These are phyloP conservation scores for Macrotyloma uniflorum DNA, from an alignment of 306 rosid genomes.

Conservation along the genomic window DNA sequence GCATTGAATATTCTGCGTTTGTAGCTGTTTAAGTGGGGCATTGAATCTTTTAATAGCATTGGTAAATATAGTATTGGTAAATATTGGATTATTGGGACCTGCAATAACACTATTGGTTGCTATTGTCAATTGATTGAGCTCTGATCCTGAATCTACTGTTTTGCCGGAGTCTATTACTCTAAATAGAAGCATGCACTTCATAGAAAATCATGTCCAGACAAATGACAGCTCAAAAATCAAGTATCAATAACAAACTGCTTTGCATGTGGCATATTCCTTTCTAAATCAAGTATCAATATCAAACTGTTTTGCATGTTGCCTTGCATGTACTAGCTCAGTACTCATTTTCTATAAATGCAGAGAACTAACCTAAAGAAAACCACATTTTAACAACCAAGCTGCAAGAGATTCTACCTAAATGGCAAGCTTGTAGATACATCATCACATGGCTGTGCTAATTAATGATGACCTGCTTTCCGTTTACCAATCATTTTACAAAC, in stretches of 20 bases:
- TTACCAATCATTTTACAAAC: not conserved
- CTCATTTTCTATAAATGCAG: conserved; percentile 18
- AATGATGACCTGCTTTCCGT: not conserved
- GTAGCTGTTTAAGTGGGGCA: not conserved
- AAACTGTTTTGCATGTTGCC: conserved; percentile 14
- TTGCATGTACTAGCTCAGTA: not conserved
- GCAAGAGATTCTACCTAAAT: not conserved
- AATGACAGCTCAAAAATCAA: not conserved
- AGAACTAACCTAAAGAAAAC: conserved; percentile 7
- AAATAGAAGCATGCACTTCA: not conserved
- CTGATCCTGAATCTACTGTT: not conserved
- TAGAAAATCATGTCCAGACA: not conserved
- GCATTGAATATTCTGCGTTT: conserved; percentile 1
- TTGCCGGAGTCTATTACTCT: not conserved
- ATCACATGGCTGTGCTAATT: conserved; percentile 25
- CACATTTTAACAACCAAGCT: conserved; percentile 31
- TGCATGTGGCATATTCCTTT: conserved; percentile 15
- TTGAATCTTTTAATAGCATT: not conserved
- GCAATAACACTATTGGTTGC: not conserved
- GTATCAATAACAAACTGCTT: not conserved
- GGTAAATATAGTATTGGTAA: not conserved
- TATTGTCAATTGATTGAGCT: not conserved
- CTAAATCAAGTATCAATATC: not conserved
- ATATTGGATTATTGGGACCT: not conserved
- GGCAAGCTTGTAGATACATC: not conserved